Base-by-base conservation (phyloP, 345 rosid species). In the Balakata baccata region DNA sequence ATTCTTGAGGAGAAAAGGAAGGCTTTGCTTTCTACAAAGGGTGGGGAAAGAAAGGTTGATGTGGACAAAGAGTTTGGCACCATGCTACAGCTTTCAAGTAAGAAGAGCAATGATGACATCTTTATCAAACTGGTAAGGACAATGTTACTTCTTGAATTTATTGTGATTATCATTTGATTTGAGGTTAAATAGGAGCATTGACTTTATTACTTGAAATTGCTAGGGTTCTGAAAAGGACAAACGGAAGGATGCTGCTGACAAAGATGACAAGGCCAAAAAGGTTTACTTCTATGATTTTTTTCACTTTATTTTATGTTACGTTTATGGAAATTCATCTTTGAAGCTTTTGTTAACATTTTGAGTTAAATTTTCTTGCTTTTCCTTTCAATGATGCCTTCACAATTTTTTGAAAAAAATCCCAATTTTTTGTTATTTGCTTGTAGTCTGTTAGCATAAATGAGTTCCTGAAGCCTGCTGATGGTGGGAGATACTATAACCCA, bases 181-280 rank as follows among this genome's bases (percentile, higher is more conserved):
- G 38, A 29, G 34, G 16, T 25, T 49, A 18, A 41, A 54, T 18
- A 60, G 12, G n/a, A 64, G 3, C 23, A 20, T 50, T 72, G n/a
- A n/a, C n/a, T n/a, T n/a, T n/a, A n/a, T n/a, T 49, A 63, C 65
- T 47, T 70, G 64, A 34, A 60, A 52, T 75, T 78, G 14, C 37
- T 54, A 96, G 99, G 97, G 98, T 60, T 88, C 93, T 71, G 99
- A 90, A n/a, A 96, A 91, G 87, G 99, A 96, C 85, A 96, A 85
- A 75, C 85, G 90, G 78, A 93, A 83, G 80, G 99, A 96, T 62
- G 93, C 92, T 66, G 82, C 83, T 76, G 99, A 96, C 60, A 96
- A 90, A 78, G 99, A 96, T 71, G 99, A 93, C 77, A 91, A 69
- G 76, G 88, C 86, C 34, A 93, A 90, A 81, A 93, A 91, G 99